Base-by-base conservation (phyloP, 176 grass and related monocot genomes). In the Alloteropsis semialata region DNA sequence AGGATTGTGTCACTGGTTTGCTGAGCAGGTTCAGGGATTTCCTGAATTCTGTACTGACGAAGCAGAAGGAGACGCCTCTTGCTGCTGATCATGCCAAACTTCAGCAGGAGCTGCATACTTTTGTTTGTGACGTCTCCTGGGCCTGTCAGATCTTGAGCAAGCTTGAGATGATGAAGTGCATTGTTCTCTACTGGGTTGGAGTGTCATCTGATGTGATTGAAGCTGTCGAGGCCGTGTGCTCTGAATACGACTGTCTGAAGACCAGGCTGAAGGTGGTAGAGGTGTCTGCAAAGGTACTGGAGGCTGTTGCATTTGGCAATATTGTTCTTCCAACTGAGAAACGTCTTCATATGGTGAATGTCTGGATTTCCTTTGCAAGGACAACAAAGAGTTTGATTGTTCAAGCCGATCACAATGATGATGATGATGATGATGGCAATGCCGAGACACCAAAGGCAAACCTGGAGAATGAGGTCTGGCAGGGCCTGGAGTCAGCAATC, bases 151-250 rank as follows among this genome's bases (percentile, higher is more conserved):
- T 96, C 27, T 75, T 93, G 25, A 88, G n/a, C 84, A 96, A 96
- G 81, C 87, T 93, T 24, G 96, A 99, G 78, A 99, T 98, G 96
- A 95, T 93, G 93, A 92, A 84, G 42, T 72, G 63, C 71, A 41
- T 98, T 58, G 89, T 82, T 85, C 67, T 48, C 17, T 92, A 91
- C 85, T 96, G 93, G 96, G 68, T 85, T 27, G 72, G 80, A 73
- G 73, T 79, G 1, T 98, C 89, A 1, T 75, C 70, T 0, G 67
- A 84, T 42, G 85, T 98, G 9, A 6, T 89, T 2, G 45, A 81
- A 53, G 80, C 60, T 32, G 33, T 84, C 4, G 82, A 85, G 2
- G 29, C 3, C 48, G 45, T 62, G 21, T 72, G 49, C 19, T 17
- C 10, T 8, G 77, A 37, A 21, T 14, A 55, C 1, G 68, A 86